These are phyloP conservation scores for Arthrinium puccinioides DNA, from an alignment of 2,329 filamentous ascomycete species.

Conservation along the genomic window DNA sequence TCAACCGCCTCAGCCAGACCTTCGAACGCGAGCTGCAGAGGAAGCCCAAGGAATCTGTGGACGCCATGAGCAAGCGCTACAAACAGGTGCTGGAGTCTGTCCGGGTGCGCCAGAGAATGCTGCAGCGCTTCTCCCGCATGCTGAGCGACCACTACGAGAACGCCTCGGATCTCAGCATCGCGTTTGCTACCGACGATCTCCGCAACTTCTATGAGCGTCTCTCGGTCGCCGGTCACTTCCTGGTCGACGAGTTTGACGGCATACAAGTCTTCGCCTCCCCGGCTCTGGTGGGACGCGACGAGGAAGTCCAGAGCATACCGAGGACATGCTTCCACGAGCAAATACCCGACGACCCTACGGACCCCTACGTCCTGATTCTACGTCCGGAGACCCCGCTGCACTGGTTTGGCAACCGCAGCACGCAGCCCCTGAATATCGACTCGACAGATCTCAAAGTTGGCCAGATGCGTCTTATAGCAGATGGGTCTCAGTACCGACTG, in stretches of 20 bases:
- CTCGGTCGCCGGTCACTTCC: constrained; percentile 76
- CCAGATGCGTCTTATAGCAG: constrained; percentile 79
- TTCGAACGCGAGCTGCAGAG: constrained; percentile 88
- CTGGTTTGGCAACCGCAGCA: constrained; percentile 76
- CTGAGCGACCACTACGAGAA: constrained; percentile 94
- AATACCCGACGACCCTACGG: constrained; percentile 62
- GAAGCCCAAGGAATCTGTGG: constrained; percentile 72
- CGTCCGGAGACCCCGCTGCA: constrained; percentile 69
- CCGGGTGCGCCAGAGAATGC: constrained; percentile 88
- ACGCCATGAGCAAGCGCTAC: constrained; percentile 95
- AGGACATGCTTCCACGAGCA: constrained; percentile 56
- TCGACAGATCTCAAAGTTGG: constrained; percentile 80
- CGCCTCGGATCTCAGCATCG: constrained; percentile 88
- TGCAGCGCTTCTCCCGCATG: constrained; percentile 90
- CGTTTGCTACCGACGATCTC: constrained; percentile 58
- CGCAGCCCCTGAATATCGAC: constrained; percentile 66
- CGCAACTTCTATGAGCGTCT: constrained; percentile 76
- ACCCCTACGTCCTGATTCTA: constrained; percentile 81
- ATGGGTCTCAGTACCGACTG: constrained; percentile 74
- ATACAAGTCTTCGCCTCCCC: constrained; percentile 82
- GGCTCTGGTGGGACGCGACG: constrained; percentile 63
- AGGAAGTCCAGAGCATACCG: constrained; percentile 80
- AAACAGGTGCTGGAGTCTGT: constrained; percentile 94
- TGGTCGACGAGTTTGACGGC: constrained; percentile 73
- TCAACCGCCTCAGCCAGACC: constrained; percentile 79